These are phyloP conservation scores for Stachybotrys elegans DNA, from an alignment of 2,329 filamentous ascomycete species.

Conservation along the genomic window DNA sequence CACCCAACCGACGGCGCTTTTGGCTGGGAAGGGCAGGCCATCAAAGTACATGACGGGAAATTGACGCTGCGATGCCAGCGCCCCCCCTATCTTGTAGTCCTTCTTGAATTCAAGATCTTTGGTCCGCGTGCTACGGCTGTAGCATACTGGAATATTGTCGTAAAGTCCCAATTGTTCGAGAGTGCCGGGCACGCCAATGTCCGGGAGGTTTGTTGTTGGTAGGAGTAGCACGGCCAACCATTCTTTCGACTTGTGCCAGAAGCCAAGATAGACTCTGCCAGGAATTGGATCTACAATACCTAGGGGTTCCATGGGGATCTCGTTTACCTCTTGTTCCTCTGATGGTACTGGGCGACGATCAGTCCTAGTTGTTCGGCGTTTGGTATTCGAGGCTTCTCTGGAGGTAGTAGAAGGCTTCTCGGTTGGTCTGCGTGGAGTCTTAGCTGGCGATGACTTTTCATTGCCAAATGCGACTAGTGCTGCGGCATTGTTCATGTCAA, in stretches of 20 bases:
- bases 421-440: too few species aligned
- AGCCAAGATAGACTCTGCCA: conserved; percentile 3
- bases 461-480: not conserved
- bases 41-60: conserved; percentile 17
- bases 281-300: not conserved
- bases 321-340: not conserved
- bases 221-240: conserved; percentile 9
- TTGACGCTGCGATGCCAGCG: conserved; percentile 7
- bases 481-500: not conserved
- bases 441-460: too few species aligned
- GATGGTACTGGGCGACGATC: not conserved
- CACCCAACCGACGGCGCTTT: conserved; percentile 15
- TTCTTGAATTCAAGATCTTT: conserved; percentile 7
- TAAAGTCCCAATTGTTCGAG: conserved; percentile 4
- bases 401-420: not conserved
- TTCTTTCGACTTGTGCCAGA: conserved; percentile 8
- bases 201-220: conserved; percentile 2
- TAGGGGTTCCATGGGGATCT: not conserved
- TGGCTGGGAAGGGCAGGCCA: conserved; percentile 11
- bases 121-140: not conserved
- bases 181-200: conserved; percentile 3
- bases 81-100: conserved; percentile 8
- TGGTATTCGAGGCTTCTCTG: not conserved
- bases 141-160: conserved; percentile 2
- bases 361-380: not conserved